Evolutionary conservation across 176 grass and related monocot genomes (phyloP), one percentile per base, ranked within the genome.

Genomic region (Carex myosuroides): DNA sequence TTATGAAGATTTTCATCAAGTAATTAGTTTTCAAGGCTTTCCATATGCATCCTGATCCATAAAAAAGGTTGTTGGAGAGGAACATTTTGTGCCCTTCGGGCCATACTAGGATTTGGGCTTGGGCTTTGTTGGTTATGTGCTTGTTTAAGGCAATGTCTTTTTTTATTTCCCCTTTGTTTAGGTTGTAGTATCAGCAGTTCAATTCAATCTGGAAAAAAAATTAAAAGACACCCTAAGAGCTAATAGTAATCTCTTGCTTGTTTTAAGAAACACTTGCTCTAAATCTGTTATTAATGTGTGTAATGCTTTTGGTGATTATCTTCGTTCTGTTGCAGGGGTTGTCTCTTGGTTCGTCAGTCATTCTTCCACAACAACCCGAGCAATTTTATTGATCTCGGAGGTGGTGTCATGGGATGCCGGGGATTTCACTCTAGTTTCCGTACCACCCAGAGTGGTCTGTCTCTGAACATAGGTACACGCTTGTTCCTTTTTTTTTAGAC

Each of bases 401-500:
- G 95, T 11, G 95, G 92, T 30, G 91, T 98, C 1, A 81, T 94
- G 86, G 95, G 95, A 60, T 98, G 92, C 16, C 74, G 95, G 65
- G 95, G 95, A 29, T 98, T 98, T 41, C 95, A 98, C 59, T 91
- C 95, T 1, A 98, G 92, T 75, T 98, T 98, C 65, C 89, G 95
- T 18, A 90, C 92, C 6, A 90, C 95, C 1, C 95, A 98, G 69
- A 91, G 92, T 17, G 95, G 95, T 11, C 85, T 94, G 18, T 98
- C 95, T 55, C 85, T 98, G 1, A 98, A 98, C 62, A 93, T 98
- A 6, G 92, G 95, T 98, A 61, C 37, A 39, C 7, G 69, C n/a
- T 85, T 14, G 39, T n/a, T 46, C 21, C 68, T 71, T 12, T 71
- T 72, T 64, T 39, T 1, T 39, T 39, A 39, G 46, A 85, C 80